Evolutionary conservation across 2,329 filamentous ascomycete species (phyloP).

Genomic region (Pseudogymnoascus sp.): DNA sequence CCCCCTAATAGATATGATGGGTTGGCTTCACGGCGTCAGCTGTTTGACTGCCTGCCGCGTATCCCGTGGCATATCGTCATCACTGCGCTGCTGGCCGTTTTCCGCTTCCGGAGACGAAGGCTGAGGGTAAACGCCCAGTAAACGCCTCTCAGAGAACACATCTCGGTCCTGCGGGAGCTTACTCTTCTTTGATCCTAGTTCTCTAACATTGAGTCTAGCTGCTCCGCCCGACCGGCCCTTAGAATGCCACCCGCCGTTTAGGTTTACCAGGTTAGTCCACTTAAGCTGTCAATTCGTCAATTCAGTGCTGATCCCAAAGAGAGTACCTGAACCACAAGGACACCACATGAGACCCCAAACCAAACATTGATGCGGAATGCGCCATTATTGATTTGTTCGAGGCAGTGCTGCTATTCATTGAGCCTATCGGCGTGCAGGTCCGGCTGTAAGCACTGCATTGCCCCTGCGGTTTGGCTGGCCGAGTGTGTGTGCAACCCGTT

Average conservation of each 20-base stretch:
- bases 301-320: background rate
- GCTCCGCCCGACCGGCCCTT: background rate
- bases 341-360: background rate
- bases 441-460: background rate
- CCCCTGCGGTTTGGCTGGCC: background rate
- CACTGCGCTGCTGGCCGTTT: background rate
- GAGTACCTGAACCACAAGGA: constrained; percentile 7
- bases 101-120: background rate
- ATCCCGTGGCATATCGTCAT: background rate
- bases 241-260: background rate
- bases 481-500: background rate
- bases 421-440: background rate
- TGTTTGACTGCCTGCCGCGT: background rate
- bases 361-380: background rate
- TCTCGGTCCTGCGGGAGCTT: background rate
- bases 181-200: background rate
- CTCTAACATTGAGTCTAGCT: background rate
- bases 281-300: background rate
- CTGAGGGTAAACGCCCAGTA: background rate
- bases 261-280: background rate
- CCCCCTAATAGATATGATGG: background rate
- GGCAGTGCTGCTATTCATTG: background rate
- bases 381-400: background rate
- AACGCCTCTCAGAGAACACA: background rate
- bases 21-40: background rate